Evolutionary conservation across 2,329 filamentous ascomycete species (phyloP).

Genomic region (Fusarium sp.): DNA sequence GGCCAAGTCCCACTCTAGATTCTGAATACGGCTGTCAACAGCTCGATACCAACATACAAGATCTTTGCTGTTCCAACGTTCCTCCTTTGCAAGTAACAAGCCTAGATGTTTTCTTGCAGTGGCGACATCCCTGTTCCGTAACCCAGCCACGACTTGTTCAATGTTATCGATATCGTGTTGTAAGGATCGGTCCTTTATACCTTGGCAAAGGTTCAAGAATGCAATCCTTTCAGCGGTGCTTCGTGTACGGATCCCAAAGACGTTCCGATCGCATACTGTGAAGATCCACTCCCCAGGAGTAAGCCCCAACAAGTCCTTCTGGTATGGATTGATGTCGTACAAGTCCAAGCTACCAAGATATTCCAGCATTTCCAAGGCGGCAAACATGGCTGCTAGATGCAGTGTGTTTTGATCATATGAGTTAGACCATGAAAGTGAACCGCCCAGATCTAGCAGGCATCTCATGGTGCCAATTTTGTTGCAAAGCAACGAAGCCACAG

Average conservation of each 20-base stretch:
- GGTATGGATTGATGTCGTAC: neutral
- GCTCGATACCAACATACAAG: constrained; percentile 21
- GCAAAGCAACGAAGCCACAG: rapidly evolving
- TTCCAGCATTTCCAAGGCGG: neutral
- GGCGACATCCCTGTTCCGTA: neutral
- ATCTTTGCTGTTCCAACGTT: neutral
- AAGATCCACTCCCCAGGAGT: neutral
- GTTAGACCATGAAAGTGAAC: neutral
- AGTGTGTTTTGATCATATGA: rapidly evolving
- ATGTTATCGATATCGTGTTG: neutral
- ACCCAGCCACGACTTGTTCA: neutral
- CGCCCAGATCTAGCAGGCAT: neutral
- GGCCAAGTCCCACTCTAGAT: neutral
- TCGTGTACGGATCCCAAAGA: neutral
- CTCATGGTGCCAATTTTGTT: rapidly evolving
- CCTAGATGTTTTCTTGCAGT: neutral
- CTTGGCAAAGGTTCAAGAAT: constrained; percentile 21
- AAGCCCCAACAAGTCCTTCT: rapidly evolving
- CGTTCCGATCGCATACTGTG: too few species aligned
- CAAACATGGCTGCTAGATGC: rapidly evolving
- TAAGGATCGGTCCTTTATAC: constrained; percentile 19
- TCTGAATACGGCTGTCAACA: constrained; percentile 13
- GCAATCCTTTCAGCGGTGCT: neutral
- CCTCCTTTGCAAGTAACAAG: neutral
- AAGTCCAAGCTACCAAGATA: neutral